Conservation (phyloP, 495 filamentous ascomycete species). For the Podospora didyma region DNA sequence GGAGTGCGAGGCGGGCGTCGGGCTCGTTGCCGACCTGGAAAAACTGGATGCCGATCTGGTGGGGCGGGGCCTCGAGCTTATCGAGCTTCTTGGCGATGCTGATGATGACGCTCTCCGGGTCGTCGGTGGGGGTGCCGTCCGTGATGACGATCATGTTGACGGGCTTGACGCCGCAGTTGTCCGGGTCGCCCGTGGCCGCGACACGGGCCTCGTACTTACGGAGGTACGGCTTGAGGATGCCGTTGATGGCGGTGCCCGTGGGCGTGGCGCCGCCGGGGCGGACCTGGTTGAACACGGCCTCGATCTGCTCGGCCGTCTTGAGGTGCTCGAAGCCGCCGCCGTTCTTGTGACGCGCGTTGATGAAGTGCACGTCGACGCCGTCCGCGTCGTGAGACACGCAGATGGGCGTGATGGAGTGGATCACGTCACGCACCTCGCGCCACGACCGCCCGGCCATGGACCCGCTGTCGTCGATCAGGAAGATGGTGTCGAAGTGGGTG, state of each 20-base stretch:
- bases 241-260: constrained; percentile 66
- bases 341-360: constrained; percentile 55
- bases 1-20: constrained; percentile 58
- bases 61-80: constrained; percentile 63
- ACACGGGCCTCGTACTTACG: constrained; percentile 31
- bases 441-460: constrained; percentile 81
- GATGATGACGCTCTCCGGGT: constrained; percentile 65
- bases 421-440: constrained; percentile 68
- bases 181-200: constrained; percentile 36
- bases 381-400: constrained; percentile 79
- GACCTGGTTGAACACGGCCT: constrained; percentile 36
- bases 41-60: constrained; percentile 94
- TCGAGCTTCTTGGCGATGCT: constrained; percentile 68
- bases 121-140: constrained; percentile 79
- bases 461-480: constrained; percentile 89
- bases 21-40: constrained; percentile 86
- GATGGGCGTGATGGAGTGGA: constrained; percentile 76
- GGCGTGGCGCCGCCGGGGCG: constrained; percentile 65
- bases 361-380: constrained; percentile 93
- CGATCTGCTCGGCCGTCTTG: constrained; percentile 9
- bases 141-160: constrained; percentile 94
- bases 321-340: constrained; percentile 24
- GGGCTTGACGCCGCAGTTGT: constrained; percentile 59
- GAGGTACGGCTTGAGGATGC: constrained; percentile 71
- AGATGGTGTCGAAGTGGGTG: constrained; percentile 80